Evolutionary conservation across 2,329 filamentous ascomycete genomes (phyloP), one percentile per base, ranked within the genome.

Genomic region (Arthrinium puccinioides): DNA sequence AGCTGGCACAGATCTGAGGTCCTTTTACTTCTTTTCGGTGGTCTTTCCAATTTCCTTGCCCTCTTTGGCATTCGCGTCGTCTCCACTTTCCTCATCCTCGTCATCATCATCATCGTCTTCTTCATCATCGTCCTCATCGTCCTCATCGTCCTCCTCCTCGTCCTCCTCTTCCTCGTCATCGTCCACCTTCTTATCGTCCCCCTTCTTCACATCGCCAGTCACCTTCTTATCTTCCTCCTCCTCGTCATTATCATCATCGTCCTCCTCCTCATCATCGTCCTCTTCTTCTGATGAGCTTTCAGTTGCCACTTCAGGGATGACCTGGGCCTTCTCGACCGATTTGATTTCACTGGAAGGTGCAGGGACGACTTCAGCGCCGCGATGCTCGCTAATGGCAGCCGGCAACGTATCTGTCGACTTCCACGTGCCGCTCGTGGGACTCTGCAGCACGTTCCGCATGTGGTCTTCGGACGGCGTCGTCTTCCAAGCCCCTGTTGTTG

Each of bases 401-500:
- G 34, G 35, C n/a, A n/a, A n/a, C 18, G 38, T 44, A 11, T 47
- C 45, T 9, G 38, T 56, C 5, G 62, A 53, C 44, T 61, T 65
- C 67, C 66, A 71, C 2, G 55, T 57, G 11, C 60, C 55, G 38
- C 53, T 62, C 20, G 59, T 63, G 13, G 62, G 68, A 43, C 61
- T 66, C 51, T 72, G 69, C 29, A 70, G 45, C 14, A 56, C 51
- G 35, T 55, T 52, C 34, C 52, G 50, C 4, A 52, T 46, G 14
- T 45, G 40, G 6, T 46, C 36, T 14, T 44, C 36, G 10, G 40
- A 38, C 21, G 46, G 41, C 9, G 49, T 46, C 10, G 49, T 49
- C 37, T 54, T 59, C 67, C 66, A 69, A n/a, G 63, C 60, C 7
- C 61, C 57, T 9, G 61, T 60, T 7, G 62, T 69, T 2, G 69